Base-by-base conservation (phyloP, 23 red algal species). In the Chondrus crispus region DNA sequence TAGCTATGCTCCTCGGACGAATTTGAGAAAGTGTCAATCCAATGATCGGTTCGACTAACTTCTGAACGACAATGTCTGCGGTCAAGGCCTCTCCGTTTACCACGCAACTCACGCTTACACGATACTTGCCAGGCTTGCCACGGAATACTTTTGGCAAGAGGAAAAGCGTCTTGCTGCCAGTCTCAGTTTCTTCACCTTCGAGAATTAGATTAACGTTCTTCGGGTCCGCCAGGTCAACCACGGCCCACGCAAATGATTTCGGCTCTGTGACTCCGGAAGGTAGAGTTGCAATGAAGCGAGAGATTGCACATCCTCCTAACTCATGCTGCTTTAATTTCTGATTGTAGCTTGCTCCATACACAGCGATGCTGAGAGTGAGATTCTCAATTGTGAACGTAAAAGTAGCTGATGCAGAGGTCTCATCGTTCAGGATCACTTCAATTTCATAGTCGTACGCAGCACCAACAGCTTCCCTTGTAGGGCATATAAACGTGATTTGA, bases 261-360 rank as follows among this genome's bases (percentile, higher is more conserved):
- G 60, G 77, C 46, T 92, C 62, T 13, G 77, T 38, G 62, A 92
- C 62, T 38, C 89, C 89, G 13, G 42, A 40, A 0, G 88, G 79
- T 28, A 92, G 77, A n/a, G 63, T 49, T 30, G 79, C 89, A 37
- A 84, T 55, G 45, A 78, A 92, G 38, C 49, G 40, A 12, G 89
- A 92, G 7, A 68, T 28, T 71, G 72, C 79, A 45, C 89, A 92
- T 19, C 66, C 55, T 19, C 89, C 89, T 35, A 92, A n/a, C 37
- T 72, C 77, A 48, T 92, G 84, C 9, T 55, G 63, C 40, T 84
- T 46, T 5, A 24, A 36, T 49, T 54, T 42, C 43, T 2, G 3
- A 50, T 92, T 68, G 45, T 75, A 92, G 40, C 89, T 82, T 5
- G 77, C 76, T 11, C 89, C 89, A 82, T 81, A 79, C 12, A 92